phyloP scores from a whole-genome alignment of 352 stramenopile genomes.

The Phytopythium vexans region DNA sequence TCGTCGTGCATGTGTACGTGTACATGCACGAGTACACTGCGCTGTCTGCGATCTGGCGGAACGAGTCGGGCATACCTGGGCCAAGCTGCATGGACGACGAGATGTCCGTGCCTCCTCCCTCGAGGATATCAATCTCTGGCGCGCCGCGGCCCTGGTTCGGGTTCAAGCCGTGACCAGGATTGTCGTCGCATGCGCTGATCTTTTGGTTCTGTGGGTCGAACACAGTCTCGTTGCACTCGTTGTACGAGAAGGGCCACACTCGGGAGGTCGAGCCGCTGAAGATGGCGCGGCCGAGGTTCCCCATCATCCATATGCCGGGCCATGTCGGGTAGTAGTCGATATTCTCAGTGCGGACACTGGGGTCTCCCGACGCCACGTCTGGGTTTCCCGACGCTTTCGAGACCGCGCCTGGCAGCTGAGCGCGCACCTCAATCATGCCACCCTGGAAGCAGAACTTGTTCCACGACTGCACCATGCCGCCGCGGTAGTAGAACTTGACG shows the following conservation, averaged over 20 bases:
- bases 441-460: too few relatives aligned
- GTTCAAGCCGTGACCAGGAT: slow-evolving; percentile 90
- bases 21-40: slow-evolving; percentile 24
- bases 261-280: too few relatives aligned
- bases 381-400: slow-evolving; percentile 33
- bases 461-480: too few relatives aligned
- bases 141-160: slow-evolving; percentile 78
- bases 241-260: slow-evolving; percentile 93
- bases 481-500: slow-evolving; percentile 11
- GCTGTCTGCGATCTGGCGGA: slow-evolving; percentile 18
- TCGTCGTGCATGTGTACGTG: slow-evolving; percentile 16
- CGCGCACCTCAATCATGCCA: too few relatives aligned
- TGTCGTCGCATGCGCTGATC: slow-evolving; percentile 83
- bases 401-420: slow-evolving; percentile 81
- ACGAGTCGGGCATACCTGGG: slow-evolving; percentile 46
- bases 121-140: slow-evolving; percentile 92
- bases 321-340: slow-evolving; percentile 63
- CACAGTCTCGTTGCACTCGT: slow-evolving; percentile 67
- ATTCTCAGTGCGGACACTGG: slow-evolving; percentile 12
- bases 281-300: slow-evolving; percentile 89
- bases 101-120: slow-evolving; percentile 58
- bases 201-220: slow-evolving; percentile 29
- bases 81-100: slow-evolving; percentile 85
- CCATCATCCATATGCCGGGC: slow-evolving; percentile 93
- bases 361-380: slow-evolving; percentile 29